Evolutionary conservation across 768 basidiomycete species (phyloP).

Genomic region (Mycena galopus): DNA sequence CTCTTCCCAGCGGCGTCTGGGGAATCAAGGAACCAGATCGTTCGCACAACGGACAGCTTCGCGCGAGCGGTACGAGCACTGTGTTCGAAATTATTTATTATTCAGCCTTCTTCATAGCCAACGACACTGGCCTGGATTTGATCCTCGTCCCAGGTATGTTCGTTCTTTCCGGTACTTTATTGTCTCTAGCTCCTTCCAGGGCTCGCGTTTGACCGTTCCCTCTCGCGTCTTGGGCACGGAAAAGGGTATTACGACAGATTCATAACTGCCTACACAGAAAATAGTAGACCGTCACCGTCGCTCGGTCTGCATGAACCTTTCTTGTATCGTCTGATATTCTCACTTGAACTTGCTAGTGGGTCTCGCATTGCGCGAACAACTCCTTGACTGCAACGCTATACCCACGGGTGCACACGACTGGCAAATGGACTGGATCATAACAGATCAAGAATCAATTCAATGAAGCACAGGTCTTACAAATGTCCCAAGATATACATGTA

Average conservation of each 20-base stretch:
- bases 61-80: slow-evolving; percentile 64
- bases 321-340: slow-evolving; percentile 26
- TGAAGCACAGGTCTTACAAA: not conserved
- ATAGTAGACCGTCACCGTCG: slow-evolving; percentile 61
- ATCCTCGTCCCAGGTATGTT: slow-evolving; percentile 74
- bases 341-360: slow-evolving; percentile 61
- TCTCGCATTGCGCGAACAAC: slow-evolving; percentile 72
- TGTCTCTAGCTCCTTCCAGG: slow-evolving; percentile 53
- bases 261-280: slow-evolving; percentile 65
- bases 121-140: slow-evolving; percentile 65
- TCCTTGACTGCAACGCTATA: slow-evolving; percentile 64
- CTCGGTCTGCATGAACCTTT: slow-evolving; percentile 60
- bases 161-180: not conserved
- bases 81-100: slow-evolving; percentile 4
- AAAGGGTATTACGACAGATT: slow-evolving; percentile 89
- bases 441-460: slow-evolving; percentile 52
- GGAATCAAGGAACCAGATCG: slow-evolving; percentile 78
- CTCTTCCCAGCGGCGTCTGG: slow-evolving; percentile 75
- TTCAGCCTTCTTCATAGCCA: slow-evolving; percentile 43
- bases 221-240: slow-evolving; percentile 83
- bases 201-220: slow-evolving; percentile 78
- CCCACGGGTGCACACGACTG: slow-evolving; percentile 72
- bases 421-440: slow-evolving; percentile 73
- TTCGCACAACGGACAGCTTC: slow-evolving; percentile 56
- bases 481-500: not conserved